Base-by-base conservation (phyloP, 164 flowering plant genomes). In the Macadamia tetraphylla region DNA sequence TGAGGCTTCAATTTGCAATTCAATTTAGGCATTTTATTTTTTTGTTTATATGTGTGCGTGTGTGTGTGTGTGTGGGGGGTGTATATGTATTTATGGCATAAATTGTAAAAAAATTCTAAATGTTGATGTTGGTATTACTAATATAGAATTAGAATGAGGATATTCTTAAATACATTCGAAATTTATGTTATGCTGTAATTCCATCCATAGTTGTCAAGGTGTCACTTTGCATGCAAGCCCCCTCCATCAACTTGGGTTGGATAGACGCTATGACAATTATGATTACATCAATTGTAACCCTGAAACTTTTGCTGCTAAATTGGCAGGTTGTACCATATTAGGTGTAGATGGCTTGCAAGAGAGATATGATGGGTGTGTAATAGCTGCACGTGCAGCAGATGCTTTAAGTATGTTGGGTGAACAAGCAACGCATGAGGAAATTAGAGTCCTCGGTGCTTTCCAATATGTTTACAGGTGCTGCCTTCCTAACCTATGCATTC, bases 311-410 rank as follows among this genome's bases (percentile, higher is more conserved):
- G 62, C 6, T 46, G 64, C 18, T 51, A 10, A 40, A 48, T 35
- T 40, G 59, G 73, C 84, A 94, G 98, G 92, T 68, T 90, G 93
- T 73, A 70, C 67, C 53, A 75, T 94, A 32, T 29, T 62, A 15
- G 76, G 78, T 59, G 68, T 63, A 64, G 84, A 87, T 79, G 91
- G 87, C 32, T 83, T 81, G 1, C 62, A 75, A 60, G 94, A 89
- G 58, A 66, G 5, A 1, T 89, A 74, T 49, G 71, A 77, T 71
- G 81, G 84, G 6, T 94, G 96, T 76, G 77, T 94, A 67, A 60
- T 91, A 32, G 92, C 89, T 63, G 80, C 74, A 63, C 97, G 88
- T 79, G 91, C 95, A 32, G 95, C 95, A 29, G 95, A 93, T 78
- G 86, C 95, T 51, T 66, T 90, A 53, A 79, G 72, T 42, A 70